These are phyloP conservation scores for Nothopassalora personata DNA, from an alignment of 2,329 filamentous ascomycete species.

Conservation along the genomic window DNA sequence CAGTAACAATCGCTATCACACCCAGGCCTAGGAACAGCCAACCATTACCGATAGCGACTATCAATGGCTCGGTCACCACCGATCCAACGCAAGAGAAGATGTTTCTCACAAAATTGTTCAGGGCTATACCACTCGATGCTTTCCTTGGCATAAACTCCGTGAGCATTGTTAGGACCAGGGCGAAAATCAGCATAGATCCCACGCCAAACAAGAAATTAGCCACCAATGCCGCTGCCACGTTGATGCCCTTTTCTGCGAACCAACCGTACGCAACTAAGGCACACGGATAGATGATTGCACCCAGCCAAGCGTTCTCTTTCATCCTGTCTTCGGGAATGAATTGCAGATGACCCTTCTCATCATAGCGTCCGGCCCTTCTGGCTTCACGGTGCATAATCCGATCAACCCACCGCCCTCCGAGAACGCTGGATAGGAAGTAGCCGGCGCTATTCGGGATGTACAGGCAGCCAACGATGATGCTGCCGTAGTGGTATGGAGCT, in stretches of 20 bases:
- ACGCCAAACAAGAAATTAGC: constrained; percentile 57
- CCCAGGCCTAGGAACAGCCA: constrained; percentile 64
- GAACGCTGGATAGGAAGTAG: constrained; percentile 62
- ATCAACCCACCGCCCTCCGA: constrained; percentile 75
- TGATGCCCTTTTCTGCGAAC: constrained; percentile 57
- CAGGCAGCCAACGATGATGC: constrained; percentile 65
- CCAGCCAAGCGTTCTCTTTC: constrained; percentile 75
- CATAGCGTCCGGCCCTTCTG: constrained; percentile 60
- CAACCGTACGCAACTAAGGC: constrained; percentile 74
- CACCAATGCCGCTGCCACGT: constrained; percentile 29
- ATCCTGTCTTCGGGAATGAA: constrained; percentile 75
- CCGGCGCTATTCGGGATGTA: constrained; percentile 73
- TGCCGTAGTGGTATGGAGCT: constrained; percentile 62
- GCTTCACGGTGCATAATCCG: constrained; percentile 74
- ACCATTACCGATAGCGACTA: constrained; percentile 65
- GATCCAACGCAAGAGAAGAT: constrained; percentile 69
- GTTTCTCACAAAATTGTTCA: constrained; percentile 78
- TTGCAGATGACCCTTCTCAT: constrained; percentile 59
- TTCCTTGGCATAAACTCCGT: constrained; percentile 74
- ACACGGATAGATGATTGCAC: constrained; percentile 63
- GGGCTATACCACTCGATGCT: constrained; percentile 66
- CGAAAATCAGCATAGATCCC: constrained; percentile 73
- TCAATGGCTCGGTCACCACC: constrained; percentile 64
- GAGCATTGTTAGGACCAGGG: constrained; percentile 70
- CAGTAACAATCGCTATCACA: constrained; percentile 25